Evolutionary conservation across 179 eudicot genomes (phyloP).

Genomic region (Spergularia azorica): DNA sequence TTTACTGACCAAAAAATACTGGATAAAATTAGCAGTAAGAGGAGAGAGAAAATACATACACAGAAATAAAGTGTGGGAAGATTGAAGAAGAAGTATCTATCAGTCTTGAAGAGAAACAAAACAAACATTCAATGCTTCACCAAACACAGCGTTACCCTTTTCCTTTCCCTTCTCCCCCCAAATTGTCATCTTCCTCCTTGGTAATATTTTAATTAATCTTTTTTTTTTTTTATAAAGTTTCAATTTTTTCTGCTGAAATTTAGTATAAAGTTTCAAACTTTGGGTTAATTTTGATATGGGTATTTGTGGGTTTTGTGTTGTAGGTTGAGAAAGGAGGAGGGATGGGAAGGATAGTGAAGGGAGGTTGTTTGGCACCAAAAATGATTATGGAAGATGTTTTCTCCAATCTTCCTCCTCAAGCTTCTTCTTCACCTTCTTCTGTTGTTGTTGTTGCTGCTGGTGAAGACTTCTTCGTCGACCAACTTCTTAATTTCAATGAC

Average conservation of each 20-base stretch:
- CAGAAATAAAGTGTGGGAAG: not conserved
- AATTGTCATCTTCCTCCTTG: constrained; percentile 23
- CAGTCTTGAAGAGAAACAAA: not conserved
- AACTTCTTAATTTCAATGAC: constrained; percentile 56
- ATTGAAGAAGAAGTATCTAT: not conserved
- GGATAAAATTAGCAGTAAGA: too few relatives aligned
- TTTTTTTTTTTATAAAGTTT: not conserved
- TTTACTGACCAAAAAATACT: too few relatives aligned
- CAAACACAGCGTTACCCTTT: constrained; percentile 40
- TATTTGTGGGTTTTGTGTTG: not conserved
- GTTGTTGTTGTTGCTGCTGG: constrained; percentile 18
- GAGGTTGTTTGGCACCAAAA: constrained; percentile 30
- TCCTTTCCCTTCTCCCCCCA: constrained; percentile 25
- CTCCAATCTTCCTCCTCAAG: not conserved
- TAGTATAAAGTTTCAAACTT: not conserved
- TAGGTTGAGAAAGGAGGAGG: constrained; percentile 29
- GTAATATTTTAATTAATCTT: constrained; percentile 18
- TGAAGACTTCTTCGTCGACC: constrained; percentile 71
- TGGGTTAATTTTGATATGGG: not conserved
- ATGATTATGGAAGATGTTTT: constrained; percentile 33
- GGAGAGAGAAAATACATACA: not conserved
- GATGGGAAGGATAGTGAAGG: constrained; percentile 41
- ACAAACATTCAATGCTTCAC: constrained; percentile 64
- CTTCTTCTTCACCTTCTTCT: not conserved
- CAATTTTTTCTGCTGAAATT: not conserved